Base-by-base conservation (phyloP, 1,139 yeast genomes). In the Blastobotrys petasosporus region DNA sequence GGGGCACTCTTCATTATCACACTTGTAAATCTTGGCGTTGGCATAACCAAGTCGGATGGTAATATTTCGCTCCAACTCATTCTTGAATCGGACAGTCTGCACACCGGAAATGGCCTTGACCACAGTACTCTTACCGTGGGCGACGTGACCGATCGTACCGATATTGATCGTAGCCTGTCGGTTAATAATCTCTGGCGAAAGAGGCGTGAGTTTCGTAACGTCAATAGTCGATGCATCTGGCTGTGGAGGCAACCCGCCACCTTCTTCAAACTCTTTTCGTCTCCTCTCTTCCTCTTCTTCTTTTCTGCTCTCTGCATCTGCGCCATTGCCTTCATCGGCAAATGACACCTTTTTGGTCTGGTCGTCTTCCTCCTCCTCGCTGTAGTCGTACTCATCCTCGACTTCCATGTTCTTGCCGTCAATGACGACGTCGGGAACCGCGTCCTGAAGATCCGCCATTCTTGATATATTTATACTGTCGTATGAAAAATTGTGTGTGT, bases 141-240 rank as follows among this genome's bases (percentile, higher is more conserved):
- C 98, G 61, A 94, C 99, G 69, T 92, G 98, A 53, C 98, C 98
- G 69, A 92, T 92, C 51, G 98, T 94, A 69, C 99, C 99, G 62
- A 94, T 94, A 70, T 94, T 94, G 64, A 94, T 88, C 46, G 99
- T 94, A 50, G 99, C 99, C 73, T 94, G 99, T 76, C 98, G 85
- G 68, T 87, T 88, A 70, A 92, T 92, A 64, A 92, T 92, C 62
- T 88, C 97, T 45, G 95, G 94, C 11, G 95, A 83, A 55, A 86
- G 74, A 39, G 97, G 97, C 40, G 92, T 85, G 67, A 90, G 72
- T 57, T 72, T 66, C 41, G 80, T 56, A 59, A 88, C 84, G 63
- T 90, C 95, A 46, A 95, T 94, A 10, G 31, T 31, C 13, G 36
- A 32, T 66, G 86, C 74, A 39, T 77, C 83, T 50, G 97, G 95